Evolutionary conservation across 179 eudicot genomes (phyloP).

Genomic region (Spergularia azorica): DNA sequence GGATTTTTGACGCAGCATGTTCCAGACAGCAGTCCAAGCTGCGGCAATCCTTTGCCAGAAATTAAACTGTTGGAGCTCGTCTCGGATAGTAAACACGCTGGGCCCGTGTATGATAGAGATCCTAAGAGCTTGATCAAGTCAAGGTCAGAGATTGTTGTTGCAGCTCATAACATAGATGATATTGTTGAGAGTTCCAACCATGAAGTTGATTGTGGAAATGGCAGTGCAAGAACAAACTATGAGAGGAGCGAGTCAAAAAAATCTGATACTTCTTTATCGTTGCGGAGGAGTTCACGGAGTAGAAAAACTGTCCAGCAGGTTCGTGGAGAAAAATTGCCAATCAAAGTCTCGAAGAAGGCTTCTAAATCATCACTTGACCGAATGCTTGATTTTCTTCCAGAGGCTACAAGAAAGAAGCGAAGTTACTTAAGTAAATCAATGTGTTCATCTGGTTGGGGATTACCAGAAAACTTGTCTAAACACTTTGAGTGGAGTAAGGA

Average conservation of each 20-base stretch:
- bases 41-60: constrained; percentile 5
- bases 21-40: constrained; percentile 10
- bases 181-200: constrained; percentile 28
- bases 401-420: constrained; percentile 65
- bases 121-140: constrained; percentile 26
- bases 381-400: constrained; percentile 33
- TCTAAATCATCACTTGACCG: constrained; percentile 33
- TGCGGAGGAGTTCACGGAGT: constrained; percentile 51
- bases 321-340: constrained; percentile 29
- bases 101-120: constrained; percentile 27
- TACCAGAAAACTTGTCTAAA: constrained; percentile 34
- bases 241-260: constrained; percentile 21
- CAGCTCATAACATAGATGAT: constrained; percentile 34
- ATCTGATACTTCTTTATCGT: constrained; percentile 37
- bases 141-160: constrained; percentile 29
- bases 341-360: constrained; percentile 36
- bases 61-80: constrained; percentile 17
- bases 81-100: neutral
- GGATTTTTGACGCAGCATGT: constrained; percentile 2
- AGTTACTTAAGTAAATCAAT: constrained; percentile 48
- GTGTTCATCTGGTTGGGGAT: constrained; percentile 76
- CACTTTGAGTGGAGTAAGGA: constrained; percentile 38
- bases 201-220: constrained; percentile 31
- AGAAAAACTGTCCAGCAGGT: constrained; percentile 43
- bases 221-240: constrained; percentile 26